These are phyloP conservation scores for Torulaspora globosa DNA, from an alignment of 1,139 yeast genomes.

Conservation along the genomic window DNA sequence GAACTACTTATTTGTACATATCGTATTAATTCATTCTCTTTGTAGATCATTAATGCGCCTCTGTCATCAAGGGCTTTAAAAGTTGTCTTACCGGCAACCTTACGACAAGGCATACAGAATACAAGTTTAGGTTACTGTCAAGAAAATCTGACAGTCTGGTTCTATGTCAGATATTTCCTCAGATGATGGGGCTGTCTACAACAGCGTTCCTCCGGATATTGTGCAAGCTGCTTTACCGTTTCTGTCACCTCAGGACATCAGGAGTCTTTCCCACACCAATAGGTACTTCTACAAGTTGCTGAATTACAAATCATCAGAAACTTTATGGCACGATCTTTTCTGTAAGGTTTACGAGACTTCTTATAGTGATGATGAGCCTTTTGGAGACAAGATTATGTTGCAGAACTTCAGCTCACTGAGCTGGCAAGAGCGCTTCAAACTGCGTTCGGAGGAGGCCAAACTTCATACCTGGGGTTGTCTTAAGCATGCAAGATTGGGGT, in stretches of 20 bases:
- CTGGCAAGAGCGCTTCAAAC: constrained; percentile 51
- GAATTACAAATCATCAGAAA: constrained; percentile 38
- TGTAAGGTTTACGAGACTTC: constrained; percentile 47
- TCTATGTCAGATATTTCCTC: background rate
- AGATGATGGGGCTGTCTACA: constrained; percentile 4
- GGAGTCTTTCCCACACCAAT: constrained; percentile 46
- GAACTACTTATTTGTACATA: background rate
- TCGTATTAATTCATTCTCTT: background rate
- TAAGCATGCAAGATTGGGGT: constrained; percentile 56
- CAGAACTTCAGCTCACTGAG: constrained; percentile 35
- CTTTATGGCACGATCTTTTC: constrained; percentile 48
- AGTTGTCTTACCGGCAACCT: background rate
- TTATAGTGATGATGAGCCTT: constrained; percentile 41
- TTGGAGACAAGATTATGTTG: constrained; percentile 35
- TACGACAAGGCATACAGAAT: background rate
- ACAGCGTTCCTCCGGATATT: constrained; percentile 33
- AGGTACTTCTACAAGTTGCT: constrained; percentile 34
- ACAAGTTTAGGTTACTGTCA: background rate
- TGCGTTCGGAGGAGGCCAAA: constrained; percentile 43
- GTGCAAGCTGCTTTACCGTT: constrained; percentile 32
- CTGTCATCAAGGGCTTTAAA: background rate
- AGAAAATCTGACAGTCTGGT: background rate
- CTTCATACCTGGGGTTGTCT: constrained; percentile 64
- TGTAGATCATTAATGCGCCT: background rate
- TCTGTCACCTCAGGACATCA: constrained; percentile 46